Base-by-base conservation (phyloP, 371 early-diverging fungal species). In the Mucor saturninus region DNA sequence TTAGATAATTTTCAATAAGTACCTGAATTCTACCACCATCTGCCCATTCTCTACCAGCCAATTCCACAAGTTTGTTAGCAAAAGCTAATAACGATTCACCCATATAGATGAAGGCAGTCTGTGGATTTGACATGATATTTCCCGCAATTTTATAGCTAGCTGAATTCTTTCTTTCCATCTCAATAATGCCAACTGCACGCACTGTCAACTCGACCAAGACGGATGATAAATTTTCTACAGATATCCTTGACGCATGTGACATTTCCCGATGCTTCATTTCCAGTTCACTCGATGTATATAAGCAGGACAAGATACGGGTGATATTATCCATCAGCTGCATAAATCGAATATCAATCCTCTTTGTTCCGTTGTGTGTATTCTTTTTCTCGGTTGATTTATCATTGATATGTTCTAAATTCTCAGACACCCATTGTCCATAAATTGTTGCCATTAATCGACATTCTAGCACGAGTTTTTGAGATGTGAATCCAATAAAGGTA, bases 251-350 rank as follows among this genome's bases (percentile, higher is more conserved):
- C 21, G 51, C 2, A 2, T 4, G 42, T 21, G 6, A 38, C 3
- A 49, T 45, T 4, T 52, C 37, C 21, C 39, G 39, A 50, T 29
- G 30, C 38, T 31, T 31, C 42, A 54, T 56, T 31, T 68, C 62
- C 4, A 65, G 31, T 14, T 81, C 78, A 28, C 62, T 61, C 5
- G 76, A 48, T 10, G 65, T 57, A 29, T 73, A 71, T 8, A 81
- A 56, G 4, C 62, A 56, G 2, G 73, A 50, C 9, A 81, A 45
- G 5, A 73, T 48, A 2, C 75, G 76, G 2, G 64, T 65, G 59
- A 76, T 73, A 30, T 67, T 73, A n/a, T 79, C 79, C 56, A 81
- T 54, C 9, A 59, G 58, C 39, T 78, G 76, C 79, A 81, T 78
- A 9, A 73, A 65, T 5, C 72, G 74, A 48, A 81, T 68, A 54